Evolutionary conservation across 2,329 filamentous ascomycete species (phyloP).

Genomic region (Penicillium expansum): DNA sequence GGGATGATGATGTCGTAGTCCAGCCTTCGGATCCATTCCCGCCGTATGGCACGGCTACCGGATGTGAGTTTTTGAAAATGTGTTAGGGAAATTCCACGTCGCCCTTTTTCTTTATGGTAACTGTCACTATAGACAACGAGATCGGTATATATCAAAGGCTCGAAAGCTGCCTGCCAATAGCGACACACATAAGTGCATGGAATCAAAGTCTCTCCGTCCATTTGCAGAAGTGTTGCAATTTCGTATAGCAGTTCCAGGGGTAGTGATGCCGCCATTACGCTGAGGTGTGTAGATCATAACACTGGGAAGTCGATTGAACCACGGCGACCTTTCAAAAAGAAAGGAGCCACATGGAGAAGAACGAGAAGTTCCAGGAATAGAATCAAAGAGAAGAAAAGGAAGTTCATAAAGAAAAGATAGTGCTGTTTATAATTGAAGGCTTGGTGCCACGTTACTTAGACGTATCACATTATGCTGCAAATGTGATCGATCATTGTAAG

Average conservation of each 20-base stretch:
- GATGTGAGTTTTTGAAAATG: conserved; percentile 12
- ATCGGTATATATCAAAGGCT: conserved; percentile 12
- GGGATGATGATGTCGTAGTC: conserved; percentile 12
- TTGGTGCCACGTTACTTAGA: background rate
- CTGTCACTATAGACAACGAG: conserved; percentile 11
- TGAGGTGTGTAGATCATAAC: background rate
- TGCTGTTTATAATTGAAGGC: background rate
- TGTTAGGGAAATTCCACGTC: conserved; percentile 4
- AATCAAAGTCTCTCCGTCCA: background rate
- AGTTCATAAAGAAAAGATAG: background rate
- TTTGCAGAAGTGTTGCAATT: background rate
- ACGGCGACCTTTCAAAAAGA: background rate
- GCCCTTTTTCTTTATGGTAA: background rate
- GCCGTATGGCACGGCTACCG: background rate
- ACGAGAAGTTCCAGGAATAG: background rate
- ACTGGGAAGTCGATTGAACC: background rate
- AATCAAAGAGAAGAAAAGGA: background rate
- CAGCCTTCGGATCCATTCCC: conserved; percentile 6
- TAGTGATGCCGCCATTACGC: background rate
- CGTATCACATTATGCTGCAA: background rate
- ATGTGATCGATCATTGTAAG: background rate
- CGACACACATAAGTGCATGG: conserved; percentile 13
- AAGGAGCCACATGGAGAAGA: background rate
- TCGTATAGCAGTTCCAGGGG: background rate
- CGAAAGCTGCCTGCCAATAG: conserved; percentile 13